Evolutionary conservation across 228 moss, liverwort and hornwort species (phyloP).

Genomic region (Sphagnum magellanicum): DNA sequence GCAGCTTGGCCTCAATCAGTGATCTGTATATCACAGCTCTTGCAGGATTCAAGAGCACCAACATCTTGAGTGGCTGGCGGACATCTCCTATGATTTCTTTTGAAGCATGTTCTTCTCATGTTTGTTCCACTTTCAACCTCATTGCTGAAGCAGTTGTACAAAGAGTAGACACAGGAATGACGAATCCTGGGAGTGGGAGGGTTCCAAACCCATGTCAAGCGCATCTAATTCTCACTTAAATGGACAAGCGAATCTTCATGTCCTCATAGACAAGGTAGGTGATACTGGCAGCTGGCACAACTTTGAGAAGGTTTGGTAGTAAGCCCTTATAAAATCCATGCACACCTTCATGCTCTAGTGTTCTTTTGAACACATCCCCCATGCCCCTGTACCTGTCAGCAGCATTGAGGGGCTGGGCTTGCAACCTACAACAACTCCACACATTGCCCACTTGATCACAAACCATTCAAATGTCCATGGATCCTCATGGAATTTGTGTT

Average conservation of each 20-base stretch:
- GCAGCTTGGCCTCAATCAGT: too few species aligned
- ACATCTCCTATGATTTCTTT: too few species aligned
- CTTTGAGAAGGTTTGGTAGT: constrained; percentile 90
- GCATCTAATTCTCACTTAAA: constrained; percentile 25
- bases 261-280: constrained; percentile 96
- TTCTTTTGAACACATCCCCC: constrained; percentile 68
- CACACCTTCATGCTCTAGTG: constrained; percentile 60
- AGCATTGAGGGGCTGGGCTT: constrained; percentile 57
- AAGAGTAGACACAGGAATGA: too few species aligned
- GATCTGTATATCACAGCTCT: too few species aligned
- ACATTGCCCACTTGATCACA: background rate
- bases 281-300: constrained; percentile 91
- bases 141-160: too few species aligned
- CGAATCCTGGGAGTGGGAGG: too few species aligned
- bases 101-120: too few species aligned
- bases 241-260: constrained; percentile 72
- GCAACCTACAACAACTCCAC: constrained; percentile 49
- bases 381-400: constrained; percentile 65
- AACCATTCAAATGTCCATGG: background rate
- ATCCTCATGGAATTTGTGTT: background rate
- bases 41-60: too few species aligned
- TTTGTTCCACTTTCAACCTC: too few species aligned
- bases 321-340: constrained; percentile 89
- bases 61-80: too few species aligned
- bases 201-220: too few species aligned